These are phyloP conservation scores for Gynostemma pentaphyllum DNA, from an alignment of 306 rosid genomes.

Conservation along the genomic window DNA sequence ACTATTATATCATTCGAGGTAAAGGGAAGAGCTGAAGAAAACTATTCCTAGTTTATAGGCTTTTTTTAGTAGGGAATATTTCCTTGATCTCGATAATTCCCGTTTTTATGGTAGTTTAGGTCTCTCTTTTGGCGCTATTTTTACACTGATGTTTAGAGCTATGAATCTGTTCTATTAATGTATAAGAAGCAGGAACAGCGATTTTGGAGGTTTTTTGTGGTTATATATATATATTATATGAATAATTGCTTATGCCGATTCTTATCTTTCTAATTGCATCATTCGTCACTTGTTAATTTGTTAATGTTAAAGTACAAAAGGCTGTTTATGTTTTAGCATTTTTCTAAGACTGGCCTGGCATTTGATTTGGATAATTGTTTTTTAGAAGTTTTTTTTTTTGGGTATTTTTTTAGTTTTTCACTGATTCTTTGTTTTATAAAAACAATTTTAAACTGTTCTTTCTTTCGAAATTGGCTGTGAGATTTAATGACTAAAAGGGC, in stretches of 20 bases:
- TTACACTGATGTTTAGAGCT: background rate
- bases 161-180: background rate
- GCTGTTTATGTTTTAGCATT: background rate
- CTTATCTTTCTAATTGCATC: background rate
- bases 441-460: too few relatives aligned
- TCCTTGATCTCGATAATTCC: background rate
- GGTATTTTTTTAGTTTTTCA: too few relatives aligned
- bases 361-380: too few relatives aligned
- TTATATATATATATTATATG: too few relatives aligned
- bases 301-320: background rate
- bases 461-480: too few relatives aligned
- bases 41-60: background rate
- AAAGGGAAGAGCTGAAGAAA: background rate
- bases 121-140: background rate
- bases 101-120: background rate
- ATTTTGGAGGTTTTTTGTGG: constrained; percentile 6
- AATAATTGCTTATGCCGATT: background rate
- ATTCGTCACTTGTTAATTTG: background rate
- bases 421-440: too few relatives aligned
- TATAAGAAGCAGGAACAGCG: constrained; percentile 2
- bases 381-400: too few relatives aligned
- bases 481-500: too few relatives aligned
- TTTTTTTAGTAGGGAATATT: background rate
- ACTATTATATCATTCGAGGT: background rate
- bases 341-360: too few relatives aligned